Evolutionary conservation across 2,329 filamentous ascomycete species (phyloP), one percentile per base, ranked within the genome.

Genomic region (Endothia cerciana): DNA sequence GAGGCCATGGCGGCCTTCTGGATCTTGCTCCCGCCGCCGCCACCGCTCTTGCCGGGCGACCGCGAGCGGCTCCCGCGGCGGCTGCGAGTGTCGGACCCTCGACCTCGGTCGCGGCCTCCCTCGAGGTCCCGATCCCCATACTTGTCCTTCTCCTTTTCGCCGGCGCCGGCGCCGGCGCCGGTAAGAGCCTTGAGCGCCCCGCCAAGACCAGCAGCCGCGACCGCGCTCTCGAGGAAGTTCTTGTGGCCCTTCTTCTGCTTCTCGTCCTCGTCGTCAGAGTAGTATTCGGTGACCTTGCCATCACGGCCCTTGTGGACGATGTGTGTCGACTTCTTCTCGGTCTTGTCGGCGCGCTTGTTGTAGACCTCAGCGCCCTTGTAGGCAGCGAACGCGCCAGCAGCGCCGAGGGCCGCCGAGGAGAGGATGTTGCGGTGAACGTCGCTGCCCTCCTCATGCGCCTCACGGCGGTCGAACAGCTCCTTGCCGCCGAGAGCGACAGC

Each of bases 1-100:
- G 94, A 95, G 41, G 94, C 94, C 82, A 95, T 94, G 75, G 94
- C 92, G 41, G 93, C 93, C 78, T 97, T 93, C 71, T 93, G 89
- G 57, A 92, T 86, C 72, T 91, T 91, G 72, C 81, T 83, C n/a
- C n/a, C n/a, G 43, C 81, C 78, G 15, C 75, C 74, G 38, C 74
- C 76, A 51, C 76, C 73, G 61, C 82, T 79, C 49, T 82, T 82
- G 69, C 61, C 61, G 82, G 65, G 80, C 53, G 84, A 82, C 64
- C 82, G 80, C 40, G 85, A 86, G 69, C 85, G 84, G 67, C 78
- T 79, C 47, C 78, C 78, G 53, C 83, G 82, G 69, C 86, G 83
- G 71, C 83, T 82, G 70, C 83, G 80, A 65, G 80, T 79, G 64
- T 77, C 76, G 65, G 80, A 76, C 65, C 73, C 62, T 7, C 56